Base-by-base conservation (phyloP, 2,329 filamentous ascomycete genomes). In the Neofusicoccum umdonicola region DNA sequence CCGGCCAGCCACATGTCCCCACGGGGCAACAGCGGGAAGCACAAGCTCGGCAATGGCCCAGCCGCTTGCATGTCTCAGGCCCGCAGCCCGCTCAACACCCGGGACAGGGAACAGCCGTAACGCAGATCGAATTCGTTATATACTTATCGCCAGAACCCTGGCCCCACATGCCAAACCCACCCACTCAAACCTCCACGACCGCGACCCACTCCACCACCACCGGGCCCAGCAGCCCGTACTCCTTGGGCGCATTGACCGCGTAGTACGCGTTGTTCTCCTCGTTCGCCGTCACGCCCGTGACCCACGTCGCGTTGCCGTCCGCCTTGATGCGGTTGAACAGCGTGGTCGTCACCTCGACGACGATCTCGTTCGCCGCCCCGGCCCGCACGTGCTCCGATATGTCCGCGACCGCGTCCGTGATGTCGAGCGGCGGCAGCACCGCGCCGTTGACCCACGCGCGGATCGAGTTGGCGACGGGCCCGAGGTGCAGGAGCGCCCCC, bases 311-410 rank as follows among this genome's bases (percentile, higher is more conserved):
- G 37, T 68, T 47, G 12, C 58, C 66, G 31, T 69, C 63, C n/a
- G 66, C 64, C 56, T 70, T 70, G 15, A 70, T 62, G 8, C 66
- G 44, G 66, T 77, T 77, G 17, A 73, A 71, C 57, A 77, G 62
- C 31, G 76, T 70, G 15, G 75, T 76, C 13, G 67, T 68, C 1
- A 77, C 71, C 3, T 76, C 71, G 1, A 73, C 70, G 27, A 69
- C 64, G 3, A 78, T 50, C 42, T 62, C 65, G 35, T 76, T 78
- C 7, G 39, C 42, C 2, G 72, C 74, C 1, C 65, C 34, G 27
- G 27, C 27, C 8, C 65, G 39, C 13, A 78, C 60, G 22, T 64
- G 70, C 0, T 62, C 57, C 7, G 66, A 65, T 15, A 78, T 58
- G 15, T 73, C 70, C 1, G 70, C 66, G 3, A 65, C 65, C 4